Percentiles rank a stretch among this genome's conserved stretches.
Evolutionary conservation across 345 rosid genomes (phyloP).

Genomic region (Diplotaxis tenuifolia): DNA sequence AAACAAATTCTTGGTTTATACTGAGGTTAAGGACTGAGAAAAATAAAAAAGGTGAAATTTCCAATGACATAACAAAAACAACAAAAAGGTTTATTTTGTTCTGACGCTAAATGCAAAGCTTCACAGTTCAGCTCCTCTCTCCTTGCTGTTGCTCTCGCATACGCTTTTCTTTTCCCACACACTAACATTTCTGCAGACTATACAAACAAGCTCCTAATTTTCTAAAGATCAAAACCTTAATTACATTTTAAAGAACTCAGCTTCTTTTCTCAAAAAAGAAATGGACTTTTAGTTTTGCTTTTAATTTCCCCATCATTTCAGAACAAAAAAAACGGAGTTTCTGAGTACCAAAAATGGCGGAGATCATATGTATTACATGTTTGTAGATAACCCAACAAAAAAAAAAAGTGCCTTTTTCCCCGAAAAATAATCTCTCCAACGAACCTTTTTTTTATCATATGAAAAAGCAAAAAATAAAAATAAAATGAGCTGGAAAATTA

Average conservation of each 20-base stretch:
- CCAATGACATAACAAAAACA: not conserved
- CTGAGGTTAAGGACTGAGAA: not conserved
- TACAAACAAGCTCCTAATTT: constrained; percentile 1
- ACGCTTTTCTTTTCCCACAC: constrained; percentile 4
- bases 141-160: constrained; percentile 29
- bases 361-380: constrained; percentile 19
- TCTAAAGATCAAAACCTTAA: not conserved
- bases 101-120: constrained; percentile 21
- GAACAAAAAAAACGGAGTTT: constrained; percentile 9
- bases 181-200: constrained; percentile 22
- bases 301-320: not conserved
- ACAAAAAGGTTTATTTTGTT: constrained; percentile 24
- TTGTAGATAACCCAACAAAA: constrained; percentile 1
- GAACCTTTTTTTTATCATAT: not conserved
- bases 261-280: not conserved
- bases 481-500: constrained; percentile 35
- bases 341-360: constrained; percentile 32
- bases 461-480: not conserved
- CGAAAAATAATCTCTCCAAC: not conserved
- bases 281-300: not conserved
- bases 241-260: not conserved
- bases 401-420: not conserved
- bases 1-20: not conserved
- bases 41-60: not conserved
- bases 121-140: constrained; percentile 11